Evolutionary conservation across 768 basidiomycete species (phyloP).

Genomic region (Royoungia palumana): DNA sequence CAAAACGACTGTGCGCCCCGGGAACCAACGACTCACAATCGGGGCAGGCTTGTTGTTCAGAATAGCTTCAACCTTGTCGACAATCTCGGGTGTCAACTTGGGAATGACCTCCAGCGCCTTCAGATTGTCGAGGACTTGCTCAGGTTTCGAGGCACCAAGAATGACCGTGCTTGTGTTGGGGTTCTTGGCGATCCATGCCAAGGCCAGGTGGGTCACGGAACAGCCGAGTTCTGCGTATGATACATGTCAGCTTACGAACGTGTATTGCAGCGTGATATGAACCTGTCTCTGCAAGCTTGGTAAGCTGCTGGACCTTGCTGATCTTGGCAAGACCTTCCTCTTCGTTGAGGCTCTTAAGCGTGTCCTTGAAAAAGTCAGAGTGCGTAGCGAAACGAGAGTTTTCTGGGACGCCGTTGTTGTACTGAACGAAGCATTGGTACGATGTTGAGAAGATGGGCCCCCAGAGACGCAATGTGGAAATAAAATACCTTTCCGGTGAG

Average conservation of each 20-base stretch:
- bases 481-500: conserved; percentile 48
- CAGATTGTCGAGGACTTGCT: conserved; percentile 48
- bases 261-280: background rate
- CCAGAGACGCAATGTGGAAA: background rate
- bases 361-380: conserved; percentile 43
- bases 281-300: conserved; percentile 41
- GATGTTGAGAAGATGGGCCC: background rate
- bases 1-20: background rate
- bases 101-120: conserved; percentile 51
- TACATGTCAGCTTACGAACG: conserved; percentile 2
- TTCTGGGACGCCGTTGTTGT: conserved; percentile 49
- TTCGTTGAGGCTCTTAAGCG: conserved; percentile 40
- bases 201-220: conserved; percentile 47
- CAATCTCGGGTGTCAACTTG: conserved; percentile 50
- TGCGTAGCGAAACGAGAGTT: conserved; percentile 51
- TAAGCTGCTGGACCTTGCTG: conserved; percentile 46
- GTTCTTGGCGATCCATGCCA: conserved; percentile 55
- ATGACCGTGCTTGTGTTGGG: conserved; percentile 48
- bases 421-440: conserved; percentile 22
- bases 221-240: conserved; percentile 38
- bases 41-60: conserved; percentile 39
- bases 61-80: conserved; percentile 51
- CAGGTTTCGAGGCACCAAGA: conserved; percentile 46
- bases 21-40: conserved; percentile 20
- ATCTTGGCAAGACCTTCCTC: conserved; percentile 45